Conservation (phyloP, 2,329 filamentous ascomycete species). For the Podosphaera aphanis region DNA sequence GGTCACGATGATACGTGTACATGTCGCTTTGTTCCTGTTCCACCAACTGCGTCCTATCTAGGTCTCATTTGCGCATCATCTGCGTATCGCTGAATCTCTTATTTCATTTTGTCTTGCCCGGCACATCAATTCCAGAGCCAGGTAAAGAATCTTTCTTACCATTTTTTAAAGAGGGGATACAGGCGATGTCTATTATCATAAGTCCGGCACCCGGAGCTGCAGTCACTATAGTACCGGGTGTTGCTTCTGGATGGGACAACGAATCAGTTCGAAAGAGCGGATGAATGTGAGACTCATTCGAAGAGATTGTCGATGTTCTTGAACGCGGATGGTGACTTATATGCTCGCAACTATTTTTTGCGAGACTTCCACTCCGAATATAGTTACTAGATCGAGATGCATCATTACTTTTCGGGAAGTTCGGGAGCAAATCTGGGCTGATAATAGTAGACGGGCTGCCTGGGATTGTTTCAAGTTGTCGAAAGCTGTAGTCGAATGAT, state of each 20-base stretch:
- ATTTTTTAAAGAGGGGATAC: slow-evolving; percentile 26
- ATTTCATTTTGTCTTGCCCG: not conserved
- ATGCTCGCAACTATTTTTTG: slow-evolving; percentile 7
- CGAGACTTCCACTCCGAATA: slow-evolving; percentile 15
- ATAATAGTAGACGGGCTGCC: slow-evolving; percentile 30
- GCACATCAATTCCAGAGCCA: not conserved
- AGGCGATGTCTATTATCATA: slow-evolving; percentile 30
- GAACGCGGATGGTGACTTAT: slow-evolving; percentile 4
- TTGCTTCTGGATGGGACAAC: slow-evolving; percentile 38
- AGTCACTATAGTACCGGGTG: slow-evolving; percentile 43
- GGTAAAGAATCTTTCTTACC: slow-evolving; percentile 25
- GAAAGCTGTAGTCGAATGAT: slow-evolving; percentile 4
- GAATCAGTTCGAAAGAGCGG: slow-evolving; percentile 55
- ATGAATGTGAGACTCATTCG: slow-evolving; percentile 45
- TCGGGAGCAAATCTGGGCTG: slow-evolving; percentile 42
- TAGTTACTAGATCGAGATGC: slow-evolving; percentile 19
- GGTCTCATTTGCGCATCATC: not conserved
- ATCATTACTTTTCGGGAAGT: slow-evolving; percentile 31
- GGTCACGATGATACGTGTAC: too few relatives aligned
- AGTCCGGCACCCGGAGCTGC: slow-evolving; percentile 47
- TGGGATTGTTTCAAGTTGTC: slow-evolving; percentile 46
- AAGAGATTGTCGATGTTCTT: slow-evolving; percentile 17
- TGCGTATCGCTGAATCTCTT: not conserved
- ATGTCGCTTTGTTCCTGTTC: too few relatives aligned
- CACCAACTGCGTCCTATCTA: not conserved